Percentiles rank a stretch among this genome's conserved stretches.
These are phyloP conservation scores for Cafeteria roenbergensis DNA, from an alignment of 108 stramenopile species.

Conservation along the genomic window DNA sequence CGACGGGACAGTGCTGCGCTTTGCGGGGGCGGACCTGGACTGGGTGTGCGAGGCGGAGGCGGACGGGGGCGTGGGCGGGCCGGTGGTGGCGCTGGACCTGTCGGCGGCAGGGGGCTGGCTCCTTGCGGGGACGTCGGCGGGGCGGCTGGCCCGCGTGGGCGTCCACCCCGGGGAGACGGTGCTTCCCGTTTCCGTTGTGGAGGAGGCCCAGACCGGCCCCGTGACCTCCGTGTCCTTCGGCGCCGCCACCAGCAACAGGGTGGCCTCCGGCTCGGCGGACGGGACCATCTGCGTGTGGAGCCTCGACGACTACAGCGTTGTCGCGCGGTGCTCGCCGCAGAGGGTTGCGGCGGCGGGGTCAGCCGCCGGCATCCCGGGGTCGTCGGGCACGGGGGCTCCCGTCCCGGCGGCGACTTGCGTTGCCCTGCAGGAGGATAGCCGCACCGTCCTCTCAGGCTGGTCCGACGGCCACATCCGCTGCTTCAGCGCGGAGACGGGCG, in stretches of 20 bases:
- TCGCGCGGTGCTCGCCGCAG: background rate
- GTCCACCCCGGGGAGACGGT: background rate
- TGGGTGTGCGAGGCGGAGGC: background rate
- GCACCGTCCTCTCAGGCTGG: conserved; percentile 32
- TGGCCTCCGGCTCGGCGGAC: conserved; percentile 28
- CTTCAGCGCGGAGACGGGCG: conserved; percentile 21
- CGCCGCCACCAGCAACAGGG: conserved; percentile 10
- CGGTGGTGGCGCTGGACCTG: background rate
- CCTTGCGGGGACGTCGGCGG: background rate
- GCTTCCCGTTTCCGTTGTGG: background rate
- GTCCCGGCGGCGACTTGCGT: background rate
- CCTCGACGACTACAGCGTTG: conserved; percentile 23
- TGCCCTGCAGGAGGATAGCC: conserved; percentile 11
- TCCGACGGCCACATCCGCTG: conserved; percentile 28
- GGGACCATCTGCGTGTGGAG: conserved; percentile 39
- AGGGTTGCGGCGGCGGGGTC: conserved; percentile 1
- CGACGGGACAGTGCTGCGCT: conserved; percentile 5
- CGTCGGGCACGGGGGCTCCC: background rate
- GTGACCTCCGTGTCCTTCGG: conserved; percentile 27
- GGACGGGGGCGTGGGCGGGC: background rate
- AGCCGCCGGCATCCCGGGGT: background rate
- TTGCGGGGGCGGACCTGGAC: background rate
- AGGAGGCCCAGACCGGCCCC: conserved; percentile 11
- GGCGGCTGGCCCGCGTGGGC: background rate
- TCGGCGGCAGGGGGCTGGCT: background rate